A percentile compares a stretch with the other conserved stretches of the same genome.
Evolutionary conservation across 2,329 filamentous ascomycete species (phyloP).

Genomic region (Ambrosiella cleistominuta): DNA sequence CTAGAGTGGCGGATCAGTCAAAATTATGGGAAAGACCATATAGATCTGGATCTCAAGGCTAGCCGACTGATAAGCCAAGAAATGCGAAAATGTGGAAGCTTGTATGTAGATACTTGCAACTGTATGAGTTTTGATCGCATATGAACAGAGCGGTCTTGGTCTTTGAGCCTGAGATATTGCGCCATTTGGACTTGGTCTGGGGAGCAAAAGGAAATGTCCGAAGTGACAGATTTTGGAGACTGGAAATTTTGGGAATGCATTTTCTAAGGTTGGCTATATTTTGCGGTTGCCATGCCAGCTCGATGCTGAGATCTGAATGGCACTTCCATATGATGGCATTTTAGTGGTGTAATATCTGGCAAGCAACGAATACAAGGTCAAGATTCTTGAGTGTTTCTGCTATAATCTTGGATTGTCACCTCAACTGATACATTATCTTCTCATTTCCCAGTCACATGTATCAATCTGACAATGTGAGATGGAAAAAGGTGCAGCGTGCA

Average conservation of each 20-base stretch:
- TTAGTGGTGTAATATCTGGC: too few relatives aligned
- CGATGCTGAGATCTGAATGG: background rate
- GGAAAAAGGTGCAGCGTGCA: too few relatives aligned
- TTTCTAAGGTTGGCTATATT: too few relatives aligned
- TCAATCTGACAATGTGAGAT: too few relatives aligned
- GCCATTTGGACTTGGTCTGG: background rate
- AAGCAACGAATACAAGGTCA: too few relatives aligned
- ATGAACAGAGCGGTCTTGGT: background rate
- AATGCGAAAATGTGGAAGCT: background rate
- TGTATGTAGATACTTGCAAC: background rate
- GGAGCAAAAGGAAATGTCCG: background rate
- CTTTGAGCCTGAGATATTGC: background rate
- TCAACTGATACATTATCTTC: too few relatives aligned
- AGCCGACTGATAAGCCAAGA: background rate
- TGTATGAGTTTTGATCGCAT: background rate
- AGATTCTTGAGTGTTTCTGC: too few relatives aligned
- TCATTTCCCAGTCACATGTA: too few relatives aligned
- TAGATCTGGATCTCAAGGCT: background rate
- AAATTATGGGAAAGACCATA: background rate
- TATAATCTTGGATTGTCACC: too few relatives aligned
- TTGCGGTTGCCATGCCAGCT: background rate
- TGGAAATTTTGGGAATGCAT: background rate
- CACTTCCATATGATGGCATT: background rate
- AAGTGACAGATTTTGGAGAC: background rate
- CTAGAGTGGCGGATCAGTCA: background rate